Evolutionary conservation across 768 basidiomycete species (phyloP).

Genomic region (Tricholoma flavovirens): DNA sequence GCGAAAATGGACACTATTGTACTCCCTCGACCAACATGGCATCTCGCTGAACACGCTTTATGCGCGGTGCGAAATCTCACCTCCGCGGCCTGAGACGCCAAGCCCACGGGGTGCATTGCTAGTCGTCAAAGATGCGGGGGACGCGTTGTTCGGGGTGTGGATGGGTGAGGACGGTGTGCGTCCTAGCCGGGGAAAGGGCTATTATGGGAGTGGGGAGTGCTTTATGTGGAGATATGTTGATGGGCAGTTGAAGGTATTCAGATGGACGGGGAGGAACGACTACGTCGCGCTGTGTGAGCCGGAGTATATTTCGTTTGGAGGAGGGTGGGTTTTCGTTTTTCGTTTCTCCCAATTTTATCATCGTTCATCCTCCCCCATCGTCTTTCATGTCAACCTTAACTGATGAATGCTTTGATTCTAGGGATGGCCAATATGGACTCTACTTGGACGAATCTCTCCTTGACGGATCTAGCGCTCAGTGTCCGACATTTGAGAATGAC

Average conservation of each 20-base stretch:
- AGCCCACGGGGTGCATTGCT: slow-evolving; percentile 46
- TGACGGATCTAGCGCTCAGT: slow-evolving; percentile 78
- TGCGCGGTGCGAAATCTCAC: slow-evolving; percentile 44
- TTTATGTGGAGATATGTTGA: slow-evolving; percentile 71
- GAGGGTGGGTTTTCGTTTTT: slow-evolving; percentile 58
- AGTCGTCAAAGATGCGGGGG: slow-evolving; percentile 57
- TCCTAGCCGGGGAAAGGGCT: slow-evolving; percentile 53
- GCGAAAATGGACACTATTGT: slow-evolving; percentile 69
- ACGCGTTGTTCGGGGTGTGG: slow-evolving; percentile 76
- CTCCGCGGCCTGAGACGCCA: slow-evolving; percentile 24
- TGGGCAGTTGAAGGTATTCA: slow-evolving; percentile 53
- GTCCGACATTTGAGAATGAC: slow-evolving; percentile 86
- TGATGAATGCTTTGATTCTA: slow-evolving; percentile 18
- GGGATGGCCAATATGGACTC: slow-evolving; percentile 84
- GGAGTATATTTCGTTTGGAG: slow-evolving; percentile 81
- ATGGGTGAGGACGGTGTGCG: slow-evolving; percentile 72
- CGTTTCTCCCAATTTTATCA: not conserved
- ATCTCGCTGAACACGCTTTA: slow-evolving; percentile 90
- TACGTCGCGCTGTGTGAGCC: slow-evolving; percentile 86
- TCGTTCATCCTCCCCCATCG: not conserved
- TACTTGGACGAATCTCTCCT: slow-evolving; percentile 80
- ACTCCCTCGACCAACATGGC: slow-evolving; percentile 93
- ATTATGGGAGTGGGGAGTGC: slow-evolving; percentile 91
- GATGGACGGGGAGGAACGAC: slow-evolving; percentile 84
- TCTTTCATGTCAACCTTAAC: no score